Evolutionary conservation across 2,329 filamentous ascomycete species (phyloP).

Genomic region (Lojkania enalia): DNA sequence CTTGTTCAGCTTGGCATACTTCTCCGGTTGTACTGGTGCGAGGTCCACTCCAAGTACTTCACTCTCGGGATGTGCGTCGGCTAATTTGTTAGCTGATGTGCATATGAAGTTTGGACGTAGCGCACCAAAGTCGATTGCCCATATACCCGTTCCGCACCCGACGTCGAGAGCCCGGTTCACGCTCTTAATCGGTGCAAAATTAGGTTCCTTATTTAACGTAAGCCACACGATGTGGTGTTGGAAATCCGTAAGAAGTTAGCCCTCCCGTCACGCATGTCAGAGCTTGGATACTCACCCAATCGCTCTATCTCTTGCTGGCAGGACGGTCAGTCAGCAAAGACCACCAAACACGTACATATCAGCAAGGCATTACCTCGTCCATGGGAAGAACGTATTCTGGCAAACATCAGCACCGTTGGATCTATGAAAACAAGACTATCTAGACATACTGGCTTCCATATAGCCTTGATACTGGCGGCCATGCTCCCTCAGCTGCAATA

Average conservation of each 20-base stretch:
- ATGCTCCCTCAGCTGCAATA: conserved; percentile 14
- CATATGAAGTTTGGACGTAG: not conserved
- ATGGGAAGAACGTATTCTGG: conserved; percentile 23
- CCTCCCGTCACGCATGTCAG: not conserved
- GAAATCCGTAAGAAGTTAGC: conserved; percentile 17
- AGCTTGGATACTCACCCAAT: conserved; percentile 8
- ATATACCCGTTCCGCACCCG: conserved; percentile 45
- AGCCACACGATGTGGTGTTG: conserved; percentile 45
- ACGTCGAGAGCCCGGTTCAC: conserved; percentile 41
- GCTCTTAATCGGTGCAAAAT: conserved; percentile 41
- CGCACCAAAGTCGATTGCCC: conserved; percentile 47
- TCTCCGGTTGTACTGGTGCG: conserved; percentile 19
- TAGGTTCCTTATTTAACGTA: conserved; percentile 40
- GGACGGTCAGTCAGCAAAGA: not conserved
- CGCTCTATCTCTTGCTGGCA: conserved; percentile 18
- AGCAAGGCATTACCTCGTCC: conserved; percentile 17
- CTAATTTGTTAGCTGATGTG: conserved; percentile 6
- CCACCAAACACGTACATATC: not conserved
- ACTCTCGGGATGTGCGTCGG: conserved; percentile 16
- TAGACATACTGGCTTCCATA: conserved; percentile 16
- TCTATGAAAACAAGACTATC: not conserved
- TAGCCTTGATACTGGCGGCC: conserved; percentile 17
- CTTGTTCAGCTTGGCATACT: conserved; percentile 9
- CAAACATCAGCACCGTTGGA: conserved; percentile 4
- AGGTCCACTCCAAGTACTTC: conserved; percentile 20